These are phyloP conservation scores for Venturia nashicola DNA, from an alignment of 2,329 filamentous ascomycete genomes.

Conservation along the genomic window DNA sequence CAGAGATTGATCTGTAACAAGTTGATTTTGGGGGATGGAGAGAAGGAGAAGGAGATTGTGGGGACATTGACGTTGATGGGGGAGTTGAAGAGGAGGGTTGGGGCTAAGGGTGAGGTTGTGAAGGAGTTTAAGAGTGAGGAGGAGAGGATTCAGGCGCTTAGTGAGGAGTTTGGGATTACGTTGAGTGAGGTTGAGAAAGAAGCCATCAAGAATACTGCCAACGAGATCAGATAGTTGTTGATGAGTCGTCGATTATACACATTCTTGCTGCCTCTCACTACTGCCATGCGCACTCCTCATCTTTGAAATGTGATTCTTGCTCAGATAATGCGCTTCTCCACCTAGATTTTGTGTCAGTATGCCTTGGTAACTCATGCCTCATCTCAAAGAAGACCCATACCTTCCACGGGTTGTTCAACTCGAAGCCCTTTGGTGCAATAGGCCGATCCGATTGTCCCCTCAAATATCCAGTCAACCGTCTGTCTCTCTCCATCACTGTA, in stretches of 20 bases:
- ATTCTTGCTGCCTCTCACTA: neutral
- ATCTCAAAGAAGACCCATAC: slow-evolving; percentile 28
- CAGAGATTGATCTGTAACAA: slow-evolving; percentile 39
- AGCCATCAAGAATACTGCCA: slow-evolving; percentile 24
- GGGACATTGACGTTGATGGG: slow-evolving; percentile 30
- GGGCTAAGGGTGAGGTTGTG: slow-evolving; percentile 28
- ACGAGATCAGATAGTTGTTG: slow-evolving; percentile 19
- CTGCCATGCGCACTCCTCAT: neutral
- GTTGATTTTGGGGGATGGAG: slow-evolving; percentile 35
- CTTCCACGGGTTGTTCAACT: slow-evolving; percentile 57
- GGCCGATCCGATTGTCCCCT: slow-evolving; percentile 50
- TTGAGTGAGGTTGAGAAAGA: slow-evolving; percentile 25
- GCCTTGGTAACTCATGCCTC: neutral
- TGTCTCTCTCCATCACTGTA: slow-evolving; percentile 55
- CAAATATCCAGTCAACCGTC: slow-evolving; percentile 47
- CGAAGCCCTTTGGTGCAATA: slow-evolving; percentile 48
- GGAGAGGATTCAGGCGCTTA: slow-evolving; percentile 30
- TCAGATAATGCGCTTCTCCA: slow-evolving; percentile 26
- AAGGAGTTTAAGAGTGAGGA: slow-evolving; percentile 29
- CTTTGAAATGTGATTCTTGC: slow-evolving; percentile 3
- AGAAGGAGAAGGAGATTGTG: slow-evolving; percentile 15
- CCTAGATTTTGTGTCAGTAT: slow-evolving; percentile 20
- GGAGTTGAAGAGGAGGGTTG: slow-evolving; percentile 32
- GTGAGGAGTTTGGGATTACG: slow-evolving; percentile 31
- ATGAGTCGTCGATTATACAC: neutral